Conservation (phyloP, 768 basidiomycete species). For the Serpula lacrymans region DNA sequence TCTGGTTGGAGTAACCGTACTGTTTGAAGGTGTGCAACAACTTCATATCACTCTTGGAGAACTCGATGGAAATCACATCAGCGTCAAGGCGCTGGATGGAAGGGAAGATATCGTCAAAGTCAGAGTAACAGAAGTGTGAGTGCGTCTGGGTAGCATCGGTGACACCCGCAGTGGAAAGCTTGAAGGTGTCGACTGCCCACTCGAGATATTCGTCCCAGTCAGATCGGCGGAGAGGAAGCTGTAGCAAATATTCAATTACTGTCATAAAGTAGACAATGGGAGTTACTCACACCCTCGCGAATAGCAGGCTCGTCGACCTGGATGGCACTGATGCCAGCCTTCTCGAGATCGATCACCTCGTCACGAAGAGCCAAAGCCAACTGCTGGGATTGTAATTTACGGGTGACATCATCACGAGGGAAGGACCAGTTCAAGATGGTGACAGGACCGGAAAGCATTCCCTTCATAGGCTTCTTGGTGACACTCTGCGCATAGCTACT, state of each 20-base stretch:
- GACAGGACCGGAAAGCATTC: conserved; percentile 98
- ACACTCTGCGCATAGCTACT: conserved; percentile 94
- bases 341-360: conserved; percentile 95
- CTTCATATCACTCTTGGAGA: conserved; percentile 98
- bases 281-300: conserved; percentile 83
- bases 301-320: conserved; percentile 99
- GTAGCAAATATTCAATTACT: conserved; percentile 10
- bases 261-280: background rate
- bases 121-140: conserved; percentile 99
- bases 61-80: conserved; percentile 98
- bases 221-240: conserved; percentile 91
- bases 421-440: conserved; percentile 99
- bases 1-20: conserved; percentile 94
- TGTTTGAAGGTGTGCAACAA: conserved; percentile 92
- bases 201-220: conserved; percentile 97
- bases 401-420: conserved; percentile 96
- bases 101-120: conserved; percentile 98
- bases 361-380: conserved; percentile 97
- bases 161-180: conserved; percentile 95
- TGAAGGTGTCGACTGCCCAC: conserved; percentile 99
- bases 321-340: conserved; percentile 94
- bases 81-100: conserved; percentile 96
- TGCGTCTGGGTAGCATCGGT: conserved; percentile 92
- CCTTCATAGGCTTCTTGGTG: conserved; percentile 95
- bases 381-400: conserved; percentile 97